These are phyloP conservation scores for Neodidymelliopsis sp. DNA, from an alignment of 2,329 filamentous ascomycete species.

Conservation along the genomic window DNA sequence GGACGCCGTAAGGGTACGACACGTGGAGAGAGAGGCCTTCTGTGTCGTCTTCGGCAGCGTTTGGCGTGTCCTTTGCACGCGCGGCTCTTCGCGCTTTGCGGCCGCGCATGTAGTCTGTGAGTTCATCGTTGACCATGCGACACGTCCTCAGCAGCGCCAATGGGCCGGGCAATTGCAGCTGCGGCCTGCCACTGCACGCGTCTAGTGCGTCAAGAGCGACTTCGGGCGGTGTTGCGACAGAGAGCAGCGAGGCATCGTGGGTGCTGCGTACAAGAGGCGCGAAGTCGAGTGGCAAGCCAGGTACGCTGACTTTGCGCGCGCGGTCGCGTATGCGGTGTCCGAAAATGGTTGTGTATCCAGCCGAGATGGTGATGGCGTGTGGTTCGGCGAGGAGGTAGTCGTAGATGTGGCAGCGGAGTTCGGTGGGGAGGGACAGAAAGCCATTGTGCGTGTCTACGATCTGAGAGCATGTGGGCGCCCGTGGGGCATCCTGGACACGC, in stretches of 20 bases:
- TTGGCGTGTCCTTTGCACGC: conserved; percentile 2
- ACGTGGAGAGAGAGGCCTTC: conserved; percentile 51
- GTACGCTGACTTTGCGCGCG: conserved; percentile 34
- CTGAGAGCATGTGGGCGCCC: conserved; percentile 6
- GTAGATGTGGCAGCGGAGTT: conserved; percentile 54
- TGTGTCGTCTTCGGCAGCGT: conserved; percentile 15
- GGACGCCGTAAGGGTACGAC: conserved; percentile 51
- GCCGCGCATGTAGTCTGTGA: conserved; percentile 42
- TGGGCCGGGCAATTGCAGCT: conserved; percentile 30
- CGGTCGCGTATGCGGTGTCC: conserved; percentile 37
- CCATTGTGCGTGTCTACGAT: conserved; percentile 16
- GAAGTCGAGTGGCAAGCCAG: conserved; percentile 49
- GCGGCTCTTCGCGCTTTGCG: conserved; percentile 24
- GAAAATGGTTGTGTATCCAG: conserved; percentile 43
- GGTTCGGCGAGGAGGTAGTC: conserved; percentile 48
- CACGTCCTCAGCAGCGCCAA: conserved; percentile 41
- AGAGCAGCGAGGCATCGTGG: conserved; percentile 47
- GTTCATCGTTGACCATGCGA: conserved; percentile 46
- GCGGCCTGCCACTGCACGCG: conserved; percentile 13
- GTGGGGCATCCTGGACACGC: conserved; percentile 14
- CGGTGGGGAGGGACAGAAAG: conserved; percentile 44
- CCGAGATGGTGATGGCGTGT: conserved; percentile 50
- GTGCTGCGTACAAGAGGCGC: conserved; percentile 42
- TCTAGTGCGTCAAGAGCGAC: conserved; percentile 24
- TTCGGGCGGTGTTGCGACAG: conserved; percentile 35